Conservation (phyloP, 1,284 basidiomycete species). For the Filobasidium uniguttulatum region DNA sequence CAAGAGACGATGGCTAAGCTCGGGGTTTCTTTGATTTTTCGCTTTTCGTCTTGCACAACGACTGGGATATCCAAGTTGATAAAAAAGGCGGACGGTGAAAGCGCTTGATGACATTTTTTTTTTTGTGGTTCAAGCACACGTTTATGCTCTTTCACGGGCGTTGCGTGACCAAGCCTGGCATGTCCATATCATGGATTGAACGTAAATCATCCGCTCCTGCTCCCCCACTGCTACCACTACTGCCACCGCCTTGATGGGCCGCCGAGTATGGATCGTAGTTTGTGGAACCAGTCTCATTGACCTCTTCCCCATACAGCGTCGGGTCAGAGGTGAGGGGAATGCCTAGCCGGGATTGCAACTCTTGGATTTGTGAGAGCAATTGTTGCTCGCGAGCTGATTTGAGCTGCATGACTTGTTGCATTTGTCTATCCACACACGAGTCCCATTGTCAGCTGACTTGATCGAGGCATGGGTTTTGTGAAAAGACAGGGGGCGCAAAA, state of each 20-base stretch:
- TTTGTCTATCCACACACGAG: neutral
- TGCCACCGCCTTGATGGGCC: no score
- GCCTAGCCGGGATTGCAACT: neutral
- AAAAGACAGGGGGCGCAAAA: neutral
- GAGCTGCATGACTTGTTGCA: slow-evolving; percentile 1
- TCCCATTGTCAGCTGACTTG: neutral
- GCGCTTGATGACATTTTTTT: no score
- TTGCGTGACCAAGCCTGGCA: neutral
- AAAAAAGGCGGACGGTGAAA: no score
- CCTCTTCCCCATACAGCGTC: neutral
- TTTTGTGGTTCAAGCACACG: no score
- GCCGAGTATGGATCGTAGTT: neutral
- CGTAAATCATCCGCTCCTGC: neutral
- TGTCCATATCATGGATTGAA: neutral
- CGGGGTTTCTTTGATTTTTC: no score
- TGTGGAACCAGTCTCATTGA: neutral
- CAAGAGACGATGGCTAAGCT: no score
- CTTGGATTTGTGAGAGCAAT: neutral
- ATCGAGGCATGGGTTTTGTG: no score
- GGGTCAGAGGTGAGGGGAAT: neutral
- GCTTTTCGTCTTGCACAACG: no score
- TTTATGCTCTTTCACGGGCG: no score
- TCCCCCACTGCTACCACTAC: neutral
- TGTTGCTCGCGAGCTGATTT: slow-evolving; percentile 3
- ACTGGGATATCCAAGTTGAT: no score